Conservation (phyloP, 106 monocot species). For the Triglochin maritima region DNA sequence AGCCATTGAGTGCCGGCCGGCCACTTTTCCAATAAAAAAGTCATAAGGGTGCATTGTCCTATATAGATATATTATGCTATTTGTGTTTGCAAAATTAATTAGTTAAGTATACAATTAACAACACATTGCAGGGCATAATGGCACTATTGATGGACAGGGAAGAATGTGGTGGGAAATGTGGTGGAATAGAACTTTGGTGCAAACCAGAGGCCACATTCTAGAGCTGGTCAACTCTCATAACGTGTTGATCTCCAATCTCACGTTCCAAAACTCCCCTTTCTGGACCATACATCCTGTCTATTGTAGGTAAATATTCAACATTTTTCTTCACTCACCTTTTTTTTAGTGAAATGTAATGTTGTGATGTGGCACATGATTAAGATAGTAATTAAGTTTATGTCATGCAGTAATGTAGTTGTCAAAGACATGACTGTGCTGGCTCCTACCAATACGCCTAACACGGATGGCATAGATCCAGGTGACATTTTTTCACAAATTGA, state of each 20-base stretch:
- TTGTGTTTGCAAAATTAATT: too few relatives aligned
- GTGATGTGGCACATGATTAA: too few relatives aligned
- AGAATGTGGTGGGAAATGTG: conserved; percentile 94
- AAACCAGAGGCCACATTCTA: conserved; percentile 84
- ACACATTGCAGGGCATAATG: conserved; percentile 62
- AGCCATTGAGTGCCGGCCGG: too few relatives aligned
- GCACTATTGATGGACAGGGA: conserved; percentile 87
- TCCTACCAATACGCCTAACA: conserved; percentile 78
- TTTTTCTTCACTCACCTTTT: too few relatives aligned
- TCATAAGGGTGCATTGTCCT: too few relatives aligned
- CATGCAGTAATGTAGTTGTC: conserved; percentile 67
- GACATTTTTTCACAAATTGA: background rate
- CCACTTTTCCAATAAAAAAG: too few relatives aligned
- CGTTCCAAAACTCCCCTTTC: conserved; percentile 80
- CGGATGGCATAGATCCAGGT: conserved; percentile 98
- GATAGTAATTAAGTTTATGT: too few relatives aligned
- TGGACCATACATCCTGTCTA: conserved; percentile 96
- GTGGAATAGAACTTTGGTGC: conserved; percentile 81
- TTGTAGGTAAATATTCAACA: conserved; percentile 39
- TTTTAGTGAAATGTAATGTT: too few relatives aligned
- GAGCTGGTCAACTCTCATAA: conserved; percentile 76
- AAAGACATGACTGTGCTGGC: conserved; percentile 74
- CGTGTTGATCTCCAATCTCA: conserved; percentile 74
- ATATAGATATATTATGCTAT: too few relatives aligned
- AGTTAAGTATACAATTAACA: too few relatives aligned